Percentiles rank a stretch among this genome's conserved stretches.
phyloP scores from a whole-genome alignment of 1,139 yeast species.

The Suhomyces anneliseae region DNA sequence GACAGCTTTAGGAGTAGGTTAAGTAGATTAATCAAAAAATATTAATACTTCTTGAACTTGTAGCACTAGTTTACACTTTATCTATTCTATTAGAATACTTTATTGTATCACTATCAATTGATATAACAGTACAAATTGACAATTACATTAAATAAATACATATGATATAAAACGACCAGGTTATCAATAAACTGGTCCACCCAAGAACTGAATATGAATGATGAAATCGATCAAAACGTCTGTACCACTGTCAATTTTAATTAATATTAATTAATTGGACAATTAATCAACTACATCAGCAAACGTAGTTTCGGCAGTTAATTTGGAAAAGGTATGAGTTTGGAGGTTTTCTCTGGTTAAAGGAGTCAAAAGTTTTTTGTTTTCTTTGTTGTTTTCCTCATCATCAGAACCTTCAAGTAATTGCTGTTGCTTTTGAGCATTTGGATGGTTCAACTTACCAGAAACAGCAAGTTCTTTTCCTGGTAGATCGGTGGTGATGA shows the following conservation, averaged over 20 bases:
- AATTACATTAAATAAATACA: background rate
- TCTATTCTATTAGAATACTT: no score
- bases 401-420: slow-evolving; percentile 7
- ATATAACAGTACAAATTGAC: background rate
- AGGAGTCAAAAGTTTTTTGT: slow-evolving; percentile 17
- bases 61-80: no score
- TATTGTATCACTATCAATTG: no score
- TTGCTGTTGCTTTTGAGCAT: slow-evolving; percentile 1
- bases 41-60: no score
- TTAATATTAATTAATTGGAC: background rate
- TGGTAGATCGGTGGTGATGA: slow-evolving; percentile 33
- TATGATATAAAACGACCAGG: background rate
- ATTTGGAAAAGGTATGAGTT: slow-evolving; percentile 27
- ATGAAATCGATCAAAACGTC: background rate
- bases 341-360: slow-evolving; percentile 38
- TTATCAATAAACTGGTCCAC: background rate
- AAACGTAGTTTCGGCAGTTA: slow-evolving; percentile 14
- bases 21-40: no score
- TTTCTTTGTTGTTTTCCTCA: slow-evolving; percentile 18
- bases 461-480: slow-evolving; percentile 13
- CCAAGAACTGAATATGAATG: slow-evolving; percentile 1
- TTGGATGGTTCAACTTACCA: slow-evolving; percentile 8
- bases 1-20: no score
- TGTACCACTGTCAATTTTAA: no score
- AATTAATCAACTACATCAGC: slow-evolving; percentile 31